Base-by-base conservation (phyloP, 805 yeast species). In the Saturnispora besseyi region DNA sequence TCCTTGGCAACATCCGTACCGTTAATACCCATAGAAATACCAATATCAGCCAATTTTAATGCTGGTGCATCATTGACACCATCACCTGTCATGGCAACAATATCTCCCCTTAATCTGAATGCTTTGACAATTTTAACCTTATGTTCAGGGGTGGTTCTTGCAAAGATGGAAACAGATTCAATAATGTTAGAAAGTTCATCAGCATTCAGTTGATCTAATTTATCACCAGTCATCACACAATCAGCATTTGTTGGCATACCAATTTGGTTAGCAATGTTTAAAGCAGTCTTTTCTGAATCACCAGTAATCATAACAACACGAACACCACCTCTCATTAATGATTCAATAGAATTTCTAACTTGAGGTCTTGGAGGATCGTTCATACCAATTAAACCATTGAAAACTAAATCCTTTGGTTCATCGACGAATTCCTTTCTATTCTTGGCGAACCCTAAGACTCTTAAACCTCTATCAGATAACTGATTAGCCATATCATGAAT, bases 41-140 rank as follows among this genome's bases (percentile, higher is more conserved):
- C 98, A 58, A 90, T 90, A 68, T 90, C 96, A 2, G 98, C 97
- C 58, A 90, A 74, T 64, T 91, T 90, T 59, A 91, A 75, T 5
- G 98, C 97, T n/a, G 98, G 98, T 0, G 98, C 98, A 72, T 90
- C 98, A 65, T 90, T 90, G 12, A 91, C 96, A 69, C 98, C 98
- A 68, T 90, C 98, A 58, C 99, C 99, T n/a, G 98, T 90, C 96
- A 91, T 90, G 24, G 97, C 99, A 47, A 91, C 98, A 54, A 91
- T 82, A 65, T 91, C 96, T 46, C 96, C 96, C 63, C 95, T 78
- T 64, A 79, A 77, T 65, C 90, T 95, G 55, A 90, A 73, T 0
- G 96, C 96, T 61, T 85, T 80, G 32, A 90, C 96, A 66, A 90
- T 90, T 53, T 85, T 76, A 54, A 90, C 83, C 63, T 90, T 90